Evolutionary conservation across 345 rosid species (phyloP).

Genomic region (Mallotus nudiflorus): DNA sequence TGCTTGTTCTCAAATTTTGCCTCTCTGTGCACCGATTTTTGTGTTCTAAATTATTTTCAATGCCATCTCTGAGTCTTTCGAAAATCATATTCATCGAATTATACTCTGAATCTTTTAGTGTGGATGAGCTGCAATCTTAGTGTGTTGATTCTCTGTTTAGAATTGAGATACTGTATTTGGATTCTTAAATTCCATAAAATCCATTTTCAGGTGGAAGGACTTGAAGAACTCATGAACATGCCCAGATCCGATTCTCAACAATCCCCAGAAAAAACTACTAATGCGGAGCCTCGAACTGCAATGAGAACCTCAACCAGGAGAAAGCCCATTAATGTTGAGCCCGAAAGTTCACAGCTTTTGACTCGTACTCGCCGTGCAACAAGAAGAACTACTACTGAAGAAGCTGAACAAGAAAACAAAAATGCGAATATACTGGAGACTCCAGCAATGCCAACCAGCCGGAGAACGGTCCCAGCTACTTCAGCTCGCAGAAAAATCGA

Average conservation of each 20-base stretch:
- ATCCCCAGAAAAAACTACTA: slow-evolving; percentile 41
- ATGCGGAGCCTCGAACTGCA: slow-evolving; percentile 37
- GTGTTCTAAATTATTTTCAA: no score
- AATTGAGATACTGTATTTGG: not conserved
- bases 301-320: slow-evolving; percentile 51
- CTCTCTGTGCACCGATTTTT: not conserved
- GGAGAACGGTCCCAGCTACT: slow-evolving; percentile 40
- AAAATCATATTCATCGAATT: no score
- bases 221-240: slow-evolving; percentile 54
- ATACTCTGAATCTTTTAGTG: no score
- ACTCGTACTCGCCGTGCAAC: slow-evolving; percentile 47
- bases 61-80: no score
- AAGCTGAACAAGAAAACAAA: slow-evolving; percentile 45
- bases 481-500: slow-evolving; percentile 25
- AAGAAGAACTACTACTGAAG: slow-evolving; percentile 35
- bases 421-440: slow-evolving; percentile 28
- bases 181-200: not conserved
- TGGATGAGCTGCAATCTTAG: no score
- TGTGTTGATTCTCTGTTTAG: no score
- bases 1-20: not conserved
- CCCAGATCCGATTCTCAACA: slow-evolving; percentile 26
- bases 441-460: slow-evolving; percentile 36
- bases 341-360: slow-evolving; percentile 37
- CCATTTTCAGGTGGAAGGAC: slow-evolving; percentile 67
- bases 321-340: slow-evolving; percentile 38